These are phyloP conservation scores for Pigoraptor vietnamica DNA, from an alignment of 78 protist species.

Conservation along the genomic window DNA sequence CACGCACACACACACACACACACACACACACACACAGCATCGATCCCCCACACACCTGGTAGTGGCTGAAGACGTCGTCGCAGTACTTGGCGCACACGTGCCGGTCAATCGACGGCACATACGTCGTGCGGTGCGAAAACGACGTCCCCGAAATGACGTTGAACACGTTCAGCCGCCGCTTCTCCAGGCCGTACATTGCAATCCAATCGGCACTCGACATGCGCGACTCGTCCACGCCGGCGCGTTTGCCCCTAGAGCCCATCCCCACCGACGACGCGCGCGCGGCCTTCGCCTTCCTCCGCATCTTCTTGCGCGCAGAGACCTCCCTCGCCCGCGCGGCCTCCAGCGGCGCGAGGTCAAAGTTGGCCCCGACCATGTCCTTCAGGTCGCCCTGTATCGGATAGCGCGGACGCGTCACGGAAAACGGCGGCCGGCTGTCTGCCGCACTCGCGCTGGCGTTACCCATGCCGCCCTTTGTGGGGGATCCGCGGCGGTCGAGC, in stretches of 20 bases:
- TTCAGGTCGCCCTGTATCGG: too few species aligned
- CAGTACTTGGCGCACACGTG: background rate
- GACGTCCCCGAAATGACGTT: background rate
- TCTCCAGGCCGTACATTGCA: too few species aligned
- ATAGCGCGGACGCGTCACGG: too few species aligned
- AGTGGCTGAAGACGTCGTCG: background rate
- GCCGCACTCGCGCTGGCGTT: too few species aligned
- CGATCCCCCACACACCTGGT: too few species aligned
- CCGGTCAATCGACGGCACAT: background rate
- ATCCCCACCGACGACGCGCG: background rate
- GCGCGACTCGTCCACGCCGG: background rate
- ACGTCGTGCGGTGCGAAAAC: background rate
- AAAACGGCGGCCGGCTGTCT: too few species aligned
- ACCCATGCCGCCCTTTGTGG: too few species aligned
- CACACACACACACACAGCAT: too few species aligned
- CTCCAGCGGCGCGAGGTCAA: background rate
- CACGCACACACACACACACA: too few species aligned
- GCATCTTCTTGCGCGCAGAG: background rate
- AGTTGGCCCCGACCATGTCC: too few species aligned
- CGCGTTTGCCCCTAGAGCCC: background rate
- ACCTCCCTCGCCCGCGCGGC: background rate
- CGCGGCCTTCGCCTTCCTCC: background rate
- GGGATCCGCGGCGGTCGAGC: too few species aligned
- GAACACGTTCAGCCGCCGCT: background rate
- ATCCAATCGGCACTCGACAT: too few species aligned